phyloP scores from a whole-genome alignment of 179 eudicot species.

The Vitellaria paradoxa region DNA sequence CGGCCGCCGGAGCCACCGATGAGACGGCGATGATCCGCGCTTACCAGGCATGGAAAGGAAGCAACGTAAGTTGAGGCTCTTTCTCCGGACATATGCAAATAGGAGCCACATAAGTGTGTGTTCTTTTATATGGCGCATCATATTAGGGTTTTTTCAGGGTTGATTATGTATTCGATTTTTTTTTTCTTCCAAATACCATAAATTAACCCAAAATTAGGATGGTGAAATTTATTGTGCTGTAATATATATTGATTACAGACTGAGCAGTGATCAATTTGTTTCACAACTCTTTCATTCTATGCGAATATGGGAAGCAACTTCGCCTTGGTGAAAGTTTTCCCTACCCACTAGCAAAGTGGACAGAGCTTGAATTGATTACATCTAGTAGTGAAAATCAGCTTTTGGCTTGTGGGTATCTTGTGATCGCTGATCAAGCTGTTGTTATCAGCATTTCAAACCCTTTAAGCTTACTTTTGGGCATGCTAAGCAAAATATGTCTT shows the following conservation, averaged over 20 bases:
- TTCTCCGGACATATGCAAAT: too few relatives aligned
- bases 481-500: neutral
- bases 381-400: neutral
- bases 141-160: too few relatives aligned
- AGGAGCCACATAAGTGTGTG: neutral
- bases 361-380: neutral
- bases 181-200: too few relatives aligned
- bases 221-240: neutral
- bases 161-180: too few relatives aligned
- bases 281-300: neutral
- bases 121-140: neutral
- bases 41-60: conserved; percentile 78
- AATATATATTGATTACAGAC: neutral
- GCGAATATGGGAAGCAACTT: neutral
- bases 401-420: neutral
- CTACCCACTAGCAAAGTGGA: neutral
- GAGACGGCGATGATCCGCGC: conserved; percentile 43
- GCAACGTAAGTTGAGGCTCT: conserved; percentile 47
- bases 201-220: too few relatives aligned
- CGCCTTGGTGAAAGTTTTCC: neutral
- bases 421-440: neutral
- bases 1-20: conserved; percentile 21
- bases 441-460: neutral
- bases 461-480: neutral
- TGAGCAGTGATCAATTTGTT: neutral